These are phyloP conservation scores for Trapa bicornis DNA, from an alignment of 345 rosid species.

Conservation along the genomic window DNA sequence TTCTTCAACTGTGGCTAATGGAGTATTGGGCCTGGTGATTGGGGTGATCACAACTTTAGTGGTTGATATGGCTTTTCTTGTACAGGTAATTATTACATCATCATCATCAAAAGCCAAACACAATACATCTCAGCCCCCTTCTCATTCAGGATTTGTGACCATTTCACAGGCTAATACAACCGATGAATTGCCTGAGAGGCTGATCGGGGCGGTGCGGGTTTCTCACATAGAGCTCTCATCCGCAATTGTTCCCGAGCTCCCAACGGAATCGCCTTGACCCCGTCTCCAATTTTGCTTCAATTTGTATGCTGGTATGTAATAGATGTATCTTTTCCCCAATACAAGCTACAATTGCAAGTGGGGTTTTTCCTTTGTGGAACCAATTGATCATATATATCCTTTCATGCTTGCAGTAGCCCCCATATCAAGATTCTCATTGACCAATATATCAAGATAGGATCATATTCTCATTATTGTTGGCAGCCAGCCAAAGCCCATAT, in stretches of 20 bases:
- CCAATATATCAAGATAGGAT: too few species aligned
- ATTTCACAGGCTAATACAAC: slow-evolving; percentile 57
- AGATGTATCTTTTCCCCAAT: neutral
- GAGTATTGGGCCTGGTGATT: slow-evolving; percentile 91
- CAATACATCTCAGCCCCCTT: neutral
- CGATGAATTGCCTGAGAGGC: slow-evolving; percentile 83
- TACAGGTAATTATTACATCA: slow-evolving; percentile 38
- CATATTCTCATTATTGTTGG: neutral
- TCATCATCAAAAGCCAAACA: neutral
- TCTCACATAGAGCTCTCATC: slow-evolving; percentile 84
- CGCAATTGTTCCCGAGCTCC: slow-evolving; percentile 67
- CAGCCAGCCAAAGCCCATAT: neutral
- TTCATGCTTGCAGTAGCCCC: neutral
- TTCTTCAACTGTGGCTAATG: slow-evolving; percentile 96
- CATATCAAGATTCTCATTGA: neutral
- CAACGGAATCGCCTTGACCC: neutral
- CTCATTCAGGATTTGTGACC: neutral
- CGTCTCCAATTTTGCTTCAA: neutral
- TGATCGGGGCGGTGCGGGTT: slow-evolving; percentile 85
- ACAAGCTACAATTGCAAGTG: neutral
- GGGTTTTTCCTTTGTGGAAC: neutral
- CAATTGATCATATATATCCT: neutral
- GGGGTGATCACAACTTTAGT: slow-evolving; percentile 90
- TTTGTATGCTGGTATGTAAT: neutral
- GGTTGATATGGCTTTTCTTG: slow-evolving; percentile 99